These are phyloP conservation scores for Scedosporium boydii DNA, from an alignment of 2,329 filamentous ascomycete species.

Conservation along the genomic window DNA sequence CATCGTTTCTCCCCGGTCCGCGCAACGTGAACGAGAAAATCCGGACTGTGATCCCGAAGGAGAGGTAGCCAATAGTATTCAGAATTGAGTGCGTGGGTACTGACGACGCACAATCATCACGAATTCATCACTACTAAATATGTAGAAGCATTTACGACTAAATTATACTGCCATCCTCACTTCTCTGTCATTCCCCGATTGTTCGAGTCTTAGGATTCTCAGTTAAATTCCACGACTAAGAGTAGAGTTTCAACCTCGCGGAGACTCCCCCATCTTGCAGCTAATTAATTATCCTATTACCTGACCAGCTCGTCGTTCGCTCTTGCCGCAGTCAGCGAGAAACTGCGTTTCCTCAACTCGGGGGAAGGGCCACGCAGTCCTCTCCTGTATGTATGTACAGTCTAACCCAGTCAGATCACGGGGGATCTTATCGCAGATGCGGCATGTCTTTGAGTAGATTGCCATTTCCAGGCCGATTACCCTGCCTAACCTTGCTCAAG, in stretches of 20 bases:
- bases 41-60: slow-evolving; percentile 76
- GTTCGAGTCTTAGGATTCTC: too few species aligned
- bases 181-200: too few species aligned
- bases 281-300: background rate
- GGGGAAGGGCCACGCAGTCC: slow-evolving; percentile 76
- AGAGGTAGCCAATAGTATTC: slow-evolving; percentile 39
- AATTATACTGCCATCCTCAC: too few species aligned
- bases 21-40: slow-evolving; percentile 58
- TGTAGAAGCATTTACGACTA: background rate
- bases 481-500: slow-evolving; percentile 76
- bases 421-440: slow-evolving; percentile 73
- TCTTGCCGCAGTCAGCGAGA: slow-evolving; percentile 83
- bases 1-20: slow-evolving; percentile 73
- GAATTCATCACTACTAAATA: slow-evolving; percentile 25
- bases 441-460: slow-evolving; percentile 88
- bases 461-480: slow-evolving; percentile 59
- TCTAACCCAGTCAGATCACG: slow-evolving; percentile 68
- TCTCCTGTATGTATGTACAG: slow-evolving; percentile 67
- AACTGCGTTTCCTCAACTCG: slow-evolving; percentile 88
- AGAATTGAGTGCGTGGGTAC: slow-evolving; percentile 45
- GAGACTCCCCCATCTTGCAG: background rate
- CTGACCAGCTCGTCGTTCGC: slow-evolving; percentile 54
- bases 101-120: slow-evolving; percentile 60
- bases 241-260: too few species aligned
- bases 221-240: too few species aligned